Base-by-base conservation (phyloP, 2,329 filamentous ascomycete species). In the Metarhizium rileyi region DNA sequence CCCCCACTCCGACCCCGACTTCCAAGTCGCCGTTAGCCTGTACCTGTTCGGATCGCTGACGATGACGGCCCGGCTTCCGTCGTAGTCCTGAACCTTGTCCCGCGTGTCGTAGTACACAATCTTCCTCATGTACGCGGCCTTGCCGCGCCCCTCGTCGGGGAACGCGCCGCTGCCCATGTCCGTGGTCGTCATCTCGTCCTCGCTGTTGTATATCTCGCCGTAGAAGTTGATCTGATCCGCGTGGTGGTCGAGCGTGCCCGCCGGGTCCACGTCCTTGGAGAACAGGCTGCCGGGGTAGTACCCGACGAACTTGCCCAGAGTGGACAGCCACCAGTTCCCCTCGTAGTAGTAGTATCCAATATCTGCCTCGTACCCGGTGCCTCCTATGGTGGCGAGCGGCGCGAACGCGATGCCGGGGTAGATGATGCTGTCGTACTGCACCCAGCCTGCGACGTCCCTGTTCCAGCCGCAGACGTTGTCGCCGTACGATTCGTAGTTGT, bases 91-190 rank as follows among this genome's bases (percentile, higher is more conserved):
- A 16, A 10, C 28, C 3, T 41, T 27, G 26, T 44, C 30, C 20
- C 52, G 23, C 20, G 26, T 44, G 45, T 53, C 52, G 26, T 48
- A 30, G 38, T 56, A 59, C 18, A 48, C 47, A 18, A 57, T 52
- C 30, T 53, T 55, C 38, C 48, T 52, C 28, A 57, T 23, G 49
- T 59, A 57, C 8, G 46, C 55, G 3, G 55, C 46, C 14, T 45
- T 47, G 26, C 52, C 52, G n/a, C 47, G 50, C 3, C 56, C 55
- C 2, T 35, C 22, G 16, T 57, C 55, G 1, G 56, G 54, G 45
- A 56, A 58, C 48, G 55, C 47, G 43, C 56, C 56, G 43, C 55
- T 59, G 28, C 55, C 57, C 57, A 59, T 57, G 33, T 57, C 54
- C 12, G 54, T 57, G 16, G 49, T 54, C 5, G 55, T 56, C 44